Evolutionary conservation across 2,329 filamentous ascomycete species (phyloP).

Genomic region (Neonectria punicea): DNA sequence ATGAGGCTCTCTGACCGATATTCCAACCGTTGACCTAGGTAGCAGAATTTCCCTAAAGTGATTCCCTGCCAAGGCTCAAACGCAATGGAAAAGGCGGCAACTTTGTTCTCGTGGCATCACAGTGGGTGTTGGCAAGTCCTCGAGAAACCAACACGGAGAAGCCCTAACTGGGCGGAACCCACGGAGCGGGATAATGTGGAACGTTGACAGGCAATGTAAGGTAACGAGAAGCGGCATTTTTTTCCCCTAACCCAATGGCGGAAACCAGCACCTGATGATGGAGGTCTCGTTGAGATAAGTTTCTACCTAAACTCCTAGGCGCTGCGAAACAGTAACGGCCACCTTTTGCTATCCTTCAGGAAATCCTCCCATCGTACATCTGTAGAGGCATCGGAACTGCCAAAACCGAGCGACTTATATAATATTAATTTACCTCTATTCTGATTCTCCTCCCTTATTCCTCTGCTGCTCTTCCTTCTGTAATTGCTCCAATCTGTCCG

Average conservation of each 20-base stretch:
- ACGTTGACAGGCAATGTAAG: neutral
- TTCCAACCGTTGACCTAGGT: neutral
- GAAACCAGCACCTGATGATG: neutral
- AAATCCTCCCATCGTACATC: neutral
- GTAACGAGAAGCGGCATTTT: conserved; percentile 2
- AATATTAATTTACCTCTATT: neutral
- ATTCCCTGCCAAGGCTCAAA: conserved; percentile 4
- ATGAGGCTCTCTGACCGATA: neutral
- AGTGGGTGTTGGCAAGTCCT: neutral
- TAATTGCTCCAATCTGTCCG: conserved; percentile 34
- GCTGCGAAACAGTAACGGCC: neutral
- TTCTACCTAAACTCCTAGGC: neutral
- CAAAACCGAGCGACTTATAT: neutral
- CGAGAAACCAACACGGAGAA: neutral
- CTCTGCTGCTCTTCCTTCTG: conserved; percentile 24
- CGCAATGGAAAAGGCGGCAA: neutral
- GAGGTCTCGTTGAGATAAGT: neutral
- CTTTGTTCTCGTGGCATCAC: conserved; percentile 14
- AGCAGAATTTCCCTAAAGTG: neutral
- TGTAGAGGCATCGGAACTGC: neutral
- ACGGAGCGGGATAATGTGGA: neutral
- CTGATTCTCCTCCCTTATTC: conserved; percentile 6
- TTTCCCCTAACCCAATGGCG: neutral
- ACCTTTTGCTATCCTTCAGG: neutral
- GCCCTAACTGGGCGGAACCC: neutral